phyloP scores from a whole-genome alignment of 176 grass and related monocot genomes.

The Thinopyrum elongatum region DNA sequence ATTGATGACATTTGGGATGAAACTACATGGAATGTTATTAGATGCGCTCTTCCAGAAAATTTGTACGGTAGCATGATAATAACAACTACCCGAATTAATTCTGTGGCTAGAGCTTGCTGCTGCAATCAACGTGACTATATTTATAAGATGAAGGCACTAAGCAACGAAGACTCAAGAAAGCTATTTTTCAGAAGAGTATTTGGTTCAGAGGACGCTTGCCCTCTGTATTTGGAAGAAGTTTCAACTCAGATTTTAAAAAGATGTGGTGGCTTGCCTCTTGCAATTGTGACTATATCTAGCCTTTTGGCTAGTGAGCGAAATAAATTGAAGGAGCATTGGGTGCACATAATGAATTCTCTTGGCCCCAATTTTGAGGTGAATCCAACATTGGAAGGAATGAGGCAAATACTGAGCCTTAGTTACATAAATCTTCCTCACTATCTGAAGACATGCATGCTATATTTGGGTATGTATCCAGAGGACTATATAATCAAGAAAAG shows the following conservation, averaged over 20 bases:
- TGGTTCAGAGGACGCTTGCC: neutral
- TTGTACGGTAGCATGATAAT: neutral
- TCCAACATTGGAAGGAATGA: neutral
- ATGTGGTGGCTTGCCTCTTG: neutral
- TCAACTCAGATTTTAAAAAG: neutral
- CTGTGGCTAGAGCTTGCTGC: constrained; percentile 15
- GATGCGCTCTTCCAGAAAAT: neutral
- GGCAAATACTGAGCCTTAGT: neutral
- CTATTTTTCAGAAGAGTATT: neutral
- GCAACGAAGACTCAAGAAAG: neutral
- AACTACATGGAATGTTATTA: neutral
- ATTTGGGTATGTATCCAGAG: constrained; percentile 12
- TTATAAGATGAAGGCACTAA: neutral
- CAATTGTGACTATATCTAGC: constrained; percentile 6
- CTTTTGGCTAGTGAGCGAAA: neutral
- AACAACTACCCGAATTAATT: neutral
- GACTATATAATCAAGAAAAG: neutral
- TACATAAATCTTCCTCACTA: constrained; percentile 3
- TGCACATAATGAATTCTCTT: neutral
- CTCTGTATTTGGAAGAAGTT: neutral
- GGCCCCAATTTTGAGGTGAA: neutral
- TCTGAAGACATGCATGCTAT: constrained; percentile 4
- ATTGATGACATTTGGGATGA: constrained; percentile 20
- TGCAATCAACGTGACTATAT: neutral
- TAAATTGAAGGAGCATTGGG: neutral